Evolutionary conservation across 495 filamentous ascomycete genomes (phyloP).

Genomic region (Rostrohypoxylon terebratum): DNA sequence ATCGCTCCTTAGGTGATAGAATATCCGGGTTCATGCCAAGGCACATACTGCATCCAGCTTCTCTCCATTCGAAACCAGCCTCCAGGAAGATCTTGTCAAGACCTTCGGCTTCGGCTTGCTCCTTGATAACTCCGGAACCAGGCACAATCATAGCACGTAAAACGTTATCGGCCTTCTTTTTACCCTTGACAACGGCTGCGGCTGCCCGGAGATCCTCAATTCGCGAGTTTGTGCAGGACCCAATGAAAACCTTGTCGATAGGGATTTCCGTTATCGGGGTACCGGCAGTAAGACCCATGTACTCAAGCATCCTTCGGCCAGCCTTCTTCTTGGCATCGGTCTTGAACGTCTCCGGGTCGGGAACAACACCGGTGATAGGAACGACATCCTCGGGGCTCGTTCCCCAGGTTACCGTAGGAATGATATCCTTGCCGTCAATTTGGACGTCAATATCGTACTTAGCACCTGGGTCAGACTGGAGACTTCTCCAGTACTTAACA

Average conservation of each 20-base stretch:
- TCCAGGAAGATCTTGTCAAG: conserved; percentile 92
- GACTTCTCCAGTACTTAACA: conserved; percentile 85
- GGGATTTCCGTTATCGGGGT: conserved; percentile 90
- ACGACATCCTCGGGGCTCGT: conserved; percentile 96
- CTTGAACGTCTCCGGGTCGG: conserved; percentile 86
- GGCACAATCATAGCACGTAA: conserved; percentile 97
- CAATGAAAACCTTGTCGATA: conserved; percentile 97
- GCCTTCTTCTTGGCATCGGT: conserved; percentile 80
- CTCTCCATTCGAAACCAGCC: conserved; percentile 96
- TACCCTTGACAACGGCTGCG: conserved; percentile 84
- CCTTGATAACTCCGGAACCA: conserved; percentile 93
- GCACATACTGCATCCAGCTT: conserved; percentile 99
- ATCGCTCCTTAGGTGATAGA: conserved; percentile 91
- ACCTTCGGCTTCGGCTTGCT: conserved; percentile 90
- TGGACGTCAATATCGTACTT: conserved; percentile 88
- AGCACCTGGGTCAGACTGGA: conserved; percentile 86
- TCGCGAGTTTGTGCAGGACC: conserved; percentile 96
- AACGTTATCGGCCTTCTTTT: conserved; percentile 85
- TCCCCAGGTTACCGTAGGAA: conserved; percentile 95
- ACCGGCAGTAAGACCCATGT: conserved; percentile 91
- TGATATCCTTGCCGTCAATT: conserved; percentile 91
- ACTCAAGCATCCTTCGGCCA: conserved; percentile 85
- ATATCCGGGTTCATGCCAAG: conserved; percentile 99
- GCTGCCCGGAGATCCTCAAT: conserved; percentile 96
- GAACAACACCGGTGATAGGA: conserved; percentile 89